Conservation (phyloP, 1,284 basidiomycete species). For the Microstroma glucosiphilum region DNA sequence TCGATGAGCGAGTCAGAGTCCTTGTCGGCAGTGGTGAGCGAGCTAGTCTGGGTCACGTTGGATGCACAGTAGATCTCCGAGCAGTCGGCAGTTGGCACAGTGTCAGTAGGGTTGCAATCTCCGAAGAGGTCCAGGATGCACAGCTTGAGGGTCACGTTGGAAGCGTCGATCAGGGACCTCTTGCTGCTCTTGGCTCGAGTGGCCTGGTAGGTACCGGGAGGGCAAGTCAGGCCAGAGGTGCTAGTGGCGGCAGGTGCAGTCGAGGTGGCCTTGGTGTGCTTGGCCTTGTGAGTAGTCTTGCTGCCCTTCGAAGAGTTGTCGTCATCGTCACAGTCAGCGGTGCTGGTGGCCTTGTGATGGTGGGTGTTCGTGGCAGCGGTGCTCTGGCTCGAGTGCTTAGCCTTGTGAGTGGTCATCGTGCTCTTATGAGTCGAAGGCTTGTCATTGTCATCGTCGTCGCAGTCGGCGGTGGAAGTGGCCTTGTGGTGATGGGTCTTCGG, state of each 20-base stretch:
- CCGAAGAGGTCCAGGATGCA: neutral
- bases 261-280: neutral
- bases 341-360: neutral
- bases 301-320: too few species aligned
- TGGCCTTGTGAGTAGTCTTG: neutral
- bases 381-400: neutral
- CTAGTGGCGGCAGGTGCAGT: neutral
- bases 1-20: conserved; percentile 5
- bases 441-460: neutral
- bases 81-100: neutral
- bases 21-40: neutral
- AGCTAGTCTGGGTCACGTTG: neutral
- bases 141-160: neutral
- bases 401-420: too few species aligned
- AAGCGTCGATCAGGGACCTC: neutral
- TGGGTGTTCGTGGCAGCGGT: neutral
- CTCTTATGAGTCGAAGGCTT: conserved; percentile 1
- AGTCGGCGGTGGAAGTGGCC: neutral
- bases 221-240: neutral
- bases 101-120: neutral
- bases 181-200: neutral
- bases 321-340: too few species aligned
- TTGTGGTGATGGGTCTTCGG: neutral
- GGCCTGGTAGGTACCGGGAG: neutral
- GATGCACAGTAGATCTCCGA: neutral